Percentiles rank a stretch among this genome's conserved stretches.
These are phyloP conservation scores for Penicillium odoratum DNA, from an alignment of 495 filamentous ascomycete species.

Conservation along the genomic window DNA sequence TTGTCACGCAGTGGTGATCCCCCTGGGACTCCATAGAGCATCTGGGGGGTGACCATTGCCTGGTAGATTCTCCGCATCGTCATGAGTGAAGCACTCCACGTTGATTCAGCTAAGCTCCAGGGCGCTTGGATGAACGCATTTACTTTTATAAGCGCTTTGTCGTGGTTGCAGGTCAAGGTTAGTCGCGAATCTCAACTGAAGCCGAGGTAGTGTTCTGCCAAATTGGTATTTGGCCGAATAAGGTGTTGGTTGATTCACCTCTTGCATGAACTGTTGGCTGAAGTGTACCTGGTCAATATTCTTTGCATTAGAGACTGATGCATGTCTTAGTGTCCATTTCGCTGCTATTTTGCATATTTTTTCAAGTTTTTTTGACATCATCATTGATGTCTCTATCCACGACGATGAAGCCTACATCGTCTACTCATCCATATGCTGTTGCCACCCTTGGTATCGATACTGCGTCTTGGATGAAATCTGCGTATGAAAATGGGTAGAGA, in stretches of 20 bases:
- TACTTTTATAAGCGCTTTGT: conserved; percentile 14
- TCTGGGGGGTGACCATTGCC: too few species aligned
- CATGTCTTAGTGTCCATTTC: conserved; percentile 14
- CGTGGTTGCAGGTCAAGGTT: conserved; percentile 9
- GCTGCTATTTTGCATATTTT: not conserved
- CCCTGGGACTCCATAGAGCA: conserved; percentile 15
- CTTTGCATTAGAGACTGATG: conserved; percentile 16
- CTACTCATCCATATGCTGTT: conserved; percentile 22
- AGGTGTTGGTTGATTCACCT: too few species aligned
- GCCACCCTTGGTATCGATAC: too few species aligned
- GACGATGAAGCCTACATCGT: conserved; percentile 19
- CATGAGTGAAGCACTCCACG: conserved; percentile 9
- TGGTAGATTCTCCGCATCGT: too few species aligned
- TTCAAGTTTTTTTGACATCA: conserved; percentile 3
- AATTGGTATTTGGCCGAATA: too few species aligned
- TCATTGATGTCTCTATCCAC: too few species aligned
- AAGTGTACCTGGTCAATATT: too few species aligned
- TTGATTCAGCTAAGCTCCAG: conserved; percentile 13
- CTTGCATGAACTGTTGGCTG: too few species aligned
- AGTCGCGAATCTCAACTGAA: conserved; percentile 22
- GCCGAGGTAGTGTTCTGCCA: conserved; percentile 8
- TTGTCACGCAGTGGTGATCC: conserved; percentile 2
- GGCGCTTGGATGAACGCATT: conserved; percentile 13
- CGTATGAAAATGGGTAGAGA: conserved; percentile 26
- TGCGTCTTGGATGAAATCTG: conserved; percentile 12